These are phyloP conservation scores for Blastomyces gilchristii DNA, from an alignment of 2,329 filamentous ascomycete genomes.

Conservation along the genomic window DNA sequence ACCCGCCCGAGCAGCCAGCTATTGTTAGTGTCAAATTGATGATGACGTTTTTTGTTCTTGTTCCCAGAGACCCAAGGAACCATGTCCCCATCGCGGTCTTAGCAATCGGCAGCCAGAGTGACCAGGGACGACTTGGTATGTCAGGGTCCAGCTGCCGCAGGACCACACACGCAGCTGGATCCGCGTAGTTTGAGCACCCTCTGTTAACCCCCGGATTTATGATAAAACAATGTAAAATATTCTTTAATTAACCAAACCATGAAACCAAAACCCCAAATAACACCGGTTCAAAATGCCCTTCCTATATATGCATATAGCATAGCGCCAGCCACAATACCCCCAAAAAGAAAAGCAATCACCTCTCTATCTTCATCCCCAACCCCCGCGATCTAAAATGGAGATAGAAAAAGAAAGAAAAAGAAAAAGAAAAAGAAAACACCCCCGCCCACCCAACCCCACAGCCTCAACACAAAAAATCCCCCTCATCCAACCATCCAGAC, in stretches of 20 bases:
- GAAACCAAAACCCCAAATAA: no score
- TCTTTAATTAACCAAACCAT: no score
- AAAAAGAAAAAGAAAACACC: background rate
- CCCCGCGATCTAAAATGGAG: background rate
- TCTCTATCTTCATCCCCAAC: background rate
- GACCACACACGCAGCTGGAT: background rate
- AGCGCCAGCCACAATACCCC: no score
- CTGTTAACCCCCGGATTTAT: no score
- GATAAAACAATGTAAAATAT: no score
- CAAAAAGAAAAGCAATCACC: no score
- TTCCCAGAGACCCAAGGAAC: background rate
- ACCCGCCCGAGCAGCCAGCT: background rate
- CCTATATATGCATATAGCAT: no score
- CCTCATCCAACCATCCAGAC: constrained; percentile 31
- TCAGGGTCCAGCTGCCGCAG: background rate
- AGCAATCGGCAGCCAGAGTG: background rate
- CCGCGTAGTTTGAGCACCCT: no score
- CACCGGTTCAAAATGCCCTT: no score
- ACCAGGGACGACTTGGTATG: background rate
- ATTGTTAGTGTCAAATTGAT: background rate
- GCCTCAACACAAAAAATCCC: constrained; percentile 28
- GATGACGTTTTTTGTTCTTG: background rate
- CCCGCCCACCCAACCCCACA: background rate
- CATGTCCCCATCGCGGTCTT: background rate
- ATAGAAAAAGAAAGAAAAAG: background rate